Conservation (phyloP, 164 flowering plant genomes). For the Piper betle region DNA sequence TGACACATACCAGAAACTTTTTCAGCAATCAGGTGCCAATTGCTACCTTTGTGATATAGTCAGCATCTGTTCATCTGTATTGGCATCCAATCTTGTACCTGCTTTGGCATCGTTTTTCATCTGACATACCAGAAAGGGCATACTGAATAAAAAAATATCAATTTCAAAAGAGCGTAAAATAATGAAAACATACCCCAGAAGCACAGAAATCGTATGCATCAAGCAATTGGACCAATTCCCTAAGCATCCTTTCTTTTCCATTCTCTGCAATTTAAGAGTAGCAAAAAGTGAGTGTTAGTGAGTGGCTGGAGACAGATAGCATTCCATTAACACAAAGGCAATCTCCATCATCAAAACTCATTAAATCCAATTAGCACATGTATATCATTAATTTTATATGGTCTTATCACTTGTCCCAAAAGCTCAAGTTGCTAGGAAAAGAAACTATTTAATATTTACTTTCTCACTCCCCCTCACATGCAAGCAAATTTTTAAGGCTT, state of each 20-base stretch:
- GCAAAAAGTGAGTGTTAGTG: not conserved
- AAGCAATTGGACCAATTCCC: constrained; percentile 58
- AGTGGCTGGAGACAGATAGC: too few species aligned
- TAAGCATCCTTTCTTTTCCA: constrained; percentile 50
- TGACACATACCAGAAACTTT: not conserved
- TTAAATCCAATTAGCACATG: too few species aligned
- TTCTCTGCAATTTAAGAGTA: constrained; percentile 46
- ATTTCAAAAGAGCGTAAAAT: not conserved
- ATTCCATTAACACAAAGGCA: not conserved
- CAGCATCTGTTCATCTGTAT: constrained; percentile 9
- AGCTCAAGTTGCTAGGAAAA: too few species aligned
- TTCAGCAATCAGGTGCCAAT: not conserved
- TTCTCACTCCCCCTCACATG: too few species aligned
- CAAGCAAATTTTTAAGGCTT: too few species aligned
- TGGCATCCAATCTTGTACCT: constrained; percentile 5
- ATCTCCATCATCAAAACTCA: not conserved
- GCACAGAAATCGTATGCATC: constrained; percentile 42
- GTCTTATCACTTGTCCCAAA: too few species aligned
- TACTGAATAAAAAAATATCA: not conserved
- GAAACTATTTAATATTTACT: too few species aligned
- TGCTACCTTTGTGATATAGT: constrained; percentile 43
- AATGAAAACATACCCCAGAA: constrained; percentile 18
- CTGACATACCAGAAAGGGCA: constrained; percentile 15
- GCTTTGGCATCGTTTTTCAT: constrained; percentile 5
- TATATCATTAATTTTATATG: too few species aligned